Percentiles rank a stretch among this genome's conserved stretches.
Evolutionary conservation across 345 rosid species (phyloP).

Genomic region (Boechera divaricarpa): DNA sequence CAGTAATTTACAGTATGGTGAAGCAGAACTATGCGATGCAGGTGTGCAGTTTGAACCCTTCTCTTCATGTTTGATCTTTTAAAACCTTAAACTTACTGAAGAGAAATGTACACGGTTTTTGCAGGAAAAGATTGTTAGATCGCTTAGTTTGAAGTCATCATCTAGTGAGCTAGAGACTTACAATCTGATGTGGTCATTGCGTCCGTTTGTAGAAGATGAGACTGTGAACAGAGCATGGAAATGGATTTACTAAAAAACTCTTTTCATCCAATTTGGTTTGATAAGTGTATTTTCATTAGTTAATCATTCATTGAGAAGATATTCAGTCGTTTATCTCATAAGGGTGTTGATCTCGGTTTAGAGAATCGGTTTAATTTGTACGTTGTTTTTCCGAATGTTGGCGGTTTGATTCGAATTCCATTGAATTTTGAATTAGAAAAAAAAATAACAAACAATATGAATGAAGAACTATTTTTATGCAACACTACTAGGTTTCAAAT

Average conservation of each 20-base stretch:
- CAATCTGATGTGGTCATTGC: slow-evolving; percentile 80
- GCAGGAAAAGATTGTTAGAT: slow-evolving; percentile 73
- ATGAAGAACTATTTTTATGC: too few species aligned
- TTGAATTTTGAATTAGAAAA: too few species aligned
- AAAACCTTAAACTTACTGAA: not conserved
- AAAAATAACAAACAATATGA: too few species aligned
- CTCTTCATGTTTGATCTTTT: not conserved
- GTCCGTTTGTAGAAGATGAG: slow-evolving; percentile 70
- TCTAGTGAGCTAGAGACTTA: slow-evolving; percentile 70
- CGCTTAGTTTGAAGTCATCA: slow-evolving; percentile 63
- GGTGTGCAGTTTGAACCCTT: slow-evolving; percentile 44
- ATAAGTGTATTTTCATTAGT: not conserved
- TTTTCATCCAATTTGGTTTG: not conserved
- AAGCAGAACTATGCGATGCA: slow-evolving; percentile 83
- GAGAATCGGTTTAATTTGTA: too few species aligned
- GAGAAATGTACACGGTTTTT: slow-evolving; percentile 4
- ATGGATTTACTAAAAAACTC: slow-evolving; percentile 41
- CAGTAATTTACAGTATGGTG: slow-evolving; percentile 69
- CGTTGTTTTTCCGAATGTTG: too few species aligned
- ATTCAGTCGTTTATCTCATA: too few species aligned
- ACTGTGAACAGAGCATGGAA: slow-evolving; percentile 70
- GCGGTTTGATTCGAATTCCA: too few species aligned
- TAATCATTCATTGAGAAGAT: not conserved
- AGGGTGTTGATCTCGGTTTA: too few species aligned
- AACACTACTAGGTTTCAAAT: too few species aligned